These are phyloP conservation scores for Cetradonia linearis DNA, from an alignment of 495 filamentous ascomycete species.

Conservation along the genomic window DNA sequence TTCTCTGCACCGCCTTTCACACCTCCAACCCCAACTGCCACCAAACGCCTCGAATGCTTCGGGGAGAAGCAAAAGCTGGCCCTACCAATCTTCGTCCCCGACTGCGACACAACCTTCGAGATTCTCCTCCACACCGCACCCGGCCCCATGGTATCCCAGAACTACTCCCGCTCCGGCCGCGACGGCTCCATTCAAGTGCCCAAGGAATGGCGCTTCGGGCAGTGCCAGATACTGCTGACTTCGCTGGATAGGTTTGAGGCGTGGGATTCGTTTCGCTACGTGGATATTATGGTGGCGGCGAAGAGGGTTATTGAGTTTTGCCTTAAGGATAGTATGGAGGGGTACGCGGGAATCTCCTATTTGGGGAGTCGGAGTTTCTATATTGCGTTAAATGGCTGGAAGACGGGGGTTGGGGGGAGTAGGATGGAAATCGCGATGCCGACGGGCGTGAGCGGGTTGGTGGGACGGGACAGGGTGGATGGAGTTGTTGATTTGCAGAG, in stretches of 20 bases:
- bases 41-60: background rate
- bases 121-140: background rate
- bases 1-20: background rate
- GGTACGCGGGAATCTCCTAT: background rate
- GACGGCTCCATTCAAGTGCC: background rate
- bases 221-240: background rate
- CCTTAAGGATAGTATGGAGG: background rate
- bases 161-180: background rate
- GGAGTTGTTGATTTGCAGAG: background rate
- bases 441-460: background rate
- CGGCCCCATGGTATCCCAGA: background rate
- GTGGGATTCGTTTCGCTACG: background rate
- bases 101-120: background rate
- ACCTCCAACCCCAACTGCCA: background rate
- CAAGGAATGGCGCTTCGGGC: background rate
- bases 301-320: background rate
- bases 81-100: background rate
- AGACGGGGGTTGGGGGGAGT: background rate
- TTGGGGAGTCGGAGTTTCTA: background rate
- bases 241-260: accelerated
- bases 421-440: background rate
- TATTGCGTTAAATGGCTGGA: background rate
- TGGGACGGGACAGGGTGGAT: background rate
- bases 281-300: background rate
- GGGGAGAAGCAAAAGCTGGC: accelerated